Evolutionary conservation across 2,329 filamentous ascomycete species (phyloP), one percentile per base, ranked within the genome.

Genomic region (Aspergillus quadrilineatus): DNA sequence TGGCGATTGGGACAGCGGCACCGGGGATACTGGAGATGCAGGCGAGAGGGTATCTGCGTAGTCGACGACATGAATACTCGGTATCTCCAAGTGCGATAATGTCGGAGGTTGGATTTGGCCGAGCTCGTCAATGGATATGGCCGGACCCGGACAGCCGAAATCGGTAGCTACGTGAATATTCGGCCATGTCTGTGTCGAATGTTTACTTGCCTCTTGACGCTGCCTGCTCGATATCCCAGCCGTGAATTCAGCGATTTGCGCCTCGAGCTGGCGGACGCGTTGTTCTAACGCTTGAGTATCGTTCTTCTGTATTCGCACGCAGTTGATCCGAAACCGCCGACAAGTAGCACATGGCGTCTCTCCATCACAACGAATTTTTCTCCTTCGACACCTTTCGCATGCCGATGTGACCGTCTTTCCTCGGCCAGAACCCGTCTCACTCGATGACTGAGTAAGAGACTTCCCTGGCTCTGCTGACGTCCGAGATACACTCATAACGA

Each of bases 331-430:
- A 48, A 61, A 61, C 2, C 60, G 60, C 26, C 55, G 52, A 43
- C 60, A 61, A 0, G 60, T 61, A 10, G 57, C 57, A 42, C 60
- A 61, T 1, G 60, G 60, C 4, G 57, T 61, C 37, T 60, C 55
- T n/a, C 57, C 60, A 42, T 61, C 60, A 32, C 60, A 61, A 12
- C 60, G 55, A 43, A 61, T 61, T 26, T 61, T 61, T 26, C 60
- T 52, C 30, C 57, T 51, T 39, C 60, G 49, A 39, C 60, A 61
- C 26, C 60, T 39, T 26, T 61, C 60, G 45, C 60, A 61, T 2
- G 60, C 60, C 4, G 47, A 41, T 3, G 57, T 50, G 5, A 56
- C 57, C 6, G 60, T 49, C 29, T 56, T 60, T 6, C 45, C 32
- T 28, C 60, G 57, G n/a, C 46, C n/a, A 17, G 55, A 45, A 26